Evolutionary conservation across 257 asterid species (phyloP).

Genomic region (Solanum pinnatisectum): DNA sequence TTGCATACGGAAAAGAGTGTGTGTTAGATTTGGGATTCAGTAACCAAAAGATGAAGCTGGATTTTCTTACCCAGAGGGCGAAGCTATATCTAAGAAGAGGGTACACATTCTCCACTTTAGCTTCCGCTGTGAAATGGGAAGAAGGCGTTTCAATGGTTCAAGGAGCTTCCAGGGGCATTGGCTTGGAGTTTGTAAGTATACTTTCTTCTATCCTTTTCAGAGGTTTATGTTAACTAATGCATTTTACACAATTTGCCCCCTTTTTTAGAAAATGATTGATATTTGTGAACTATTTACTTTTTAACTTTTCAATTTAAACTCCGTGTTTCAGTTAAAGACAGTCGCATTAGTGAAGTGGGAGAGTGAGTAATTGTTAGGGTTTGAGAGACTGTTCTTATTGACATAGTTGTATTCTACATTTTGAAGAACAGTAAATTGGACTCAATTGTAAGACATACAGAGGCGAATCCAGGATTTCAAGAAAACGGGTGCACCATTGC

Average conservation of each 20-base stretch:
- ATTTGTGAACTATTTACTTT: too few species aligned
- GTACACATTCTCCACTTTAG: slow-evolving; percentile 22
- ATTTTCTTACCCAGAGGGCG: slow-evolving; percentile 21
- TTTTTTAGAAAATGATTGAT: not conserved
- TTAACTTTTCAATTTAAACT: too few species aligned
- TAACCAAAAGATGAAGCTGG: slow-evolving; percentile 29
- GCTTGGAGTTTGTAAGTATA: slow-evolving; percentile 80
- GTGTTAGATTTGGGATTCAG: not conserved
- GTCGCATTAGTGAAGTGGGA: not conserved
- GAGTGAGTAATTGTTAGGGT: not conserved
- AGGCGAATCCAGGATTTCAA: too few species aligned
- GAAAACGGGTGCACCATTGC: too few species aligned
- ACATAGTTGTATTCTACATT: not conserved
- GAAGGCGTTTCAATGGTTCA: slow-evolving; percentile 86
- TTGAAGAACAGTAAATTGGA: not conserved
- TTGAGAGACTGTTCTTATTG: not conserved
- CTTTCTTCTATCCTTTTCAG: not conserved
- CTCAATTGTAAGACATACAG: not conserved
- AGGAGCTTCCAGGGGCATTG: slow-evolving; percentile 99
- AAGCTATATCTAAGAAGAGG: slow-evolving; percentile 18
- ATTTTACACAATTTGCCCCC: not conserved
- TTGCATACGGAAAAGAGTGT: not conserved
- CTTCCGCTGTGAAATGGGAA: slow-evolving; percentile 26
- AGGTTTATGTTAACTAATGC: not conserved
- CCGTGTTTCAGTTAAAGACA: not conserved